Conservation (phyloP, 208 protist genomes). For the Crithidia thermophila region DNA sequence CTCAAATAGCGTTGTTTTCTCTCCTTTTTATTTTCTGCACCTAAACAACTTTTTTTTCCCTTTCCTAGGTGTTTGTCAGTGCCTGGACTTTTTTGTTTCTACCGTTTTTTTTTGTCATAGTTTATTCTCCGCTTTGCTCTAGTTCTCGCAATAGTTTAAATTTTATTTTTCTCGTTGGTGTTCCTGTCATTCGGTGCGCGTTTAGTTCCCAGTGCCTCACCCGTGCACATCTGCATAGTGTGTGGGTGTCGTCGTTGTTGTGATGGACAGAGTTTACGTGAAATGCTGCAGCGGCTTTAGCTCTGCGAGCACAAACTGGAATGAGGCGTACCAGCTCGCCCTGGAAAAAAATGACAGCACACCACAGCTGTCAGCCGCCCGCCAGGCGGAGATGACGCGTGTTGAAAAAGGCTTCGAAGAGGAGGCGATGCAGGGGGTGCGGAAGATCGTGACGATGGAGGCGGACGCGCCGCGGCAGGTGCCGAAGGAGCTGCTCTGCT, state of each 20-base stretch:
- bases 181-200: no score
- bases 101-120: constrained; percentile 7
- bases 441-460: constrained; percentile 79
- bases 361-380: constrained; percentile 35
- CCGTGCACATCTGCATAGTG: no score
- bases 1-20: neutral
- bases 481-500: constrained; percentile 79
- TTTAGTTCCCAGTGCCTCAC: no score
- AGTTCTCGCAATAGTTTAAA: neutral
- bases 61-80: neutral
- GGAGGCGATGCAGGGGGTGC: constrained; percentile 44
- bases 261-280: constrained; percentile 48
- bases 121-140: neutral
- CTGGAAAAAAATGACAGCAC: constrained; percentile 75
- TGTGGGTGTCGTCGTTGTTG: no score
- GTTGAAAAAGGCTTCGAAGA: constrained; percentile 64
- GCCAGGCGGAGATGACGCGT: constrained; percentile 48
- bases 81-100: neutral
- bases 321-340: constrained; percentile 74
- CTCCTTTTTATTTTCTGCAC: neutral
- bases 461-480: constrained; percentile 64
- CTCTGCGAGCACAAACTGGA: constrained; percentile 57
- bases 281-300: constrained; percentile 51
- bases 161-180: constrained; percentile 10
- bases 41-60: neutral